Conservation (phyloP, 345 rosid genomes). For the Pseudoturritis turrita region DNA sequence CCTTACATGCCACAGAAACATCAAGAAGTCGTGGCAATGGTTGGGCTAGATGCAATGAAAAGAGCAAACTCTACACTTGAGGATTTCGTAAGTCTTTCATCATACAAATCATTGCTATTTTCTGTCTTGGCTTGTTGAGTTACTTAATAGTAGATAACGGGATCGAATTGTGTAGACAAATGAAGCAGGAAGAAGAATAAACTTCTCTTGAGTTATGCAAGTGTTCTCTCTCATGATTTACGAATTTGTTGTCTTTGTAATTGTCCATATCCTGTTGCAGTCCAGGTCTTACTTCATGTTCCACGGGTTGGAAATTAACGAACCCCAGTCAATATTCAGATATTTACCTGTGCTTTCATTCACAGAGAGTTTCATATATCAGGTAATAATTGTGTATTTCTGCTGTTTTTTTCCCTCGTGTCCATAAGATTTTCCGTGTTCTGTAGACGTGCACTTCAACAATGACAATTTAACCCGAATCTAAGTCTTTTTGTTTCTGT, state of each 20-base stretch:
- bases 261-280: conserved; percentile 37
- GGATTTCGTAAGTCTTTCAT: conserved; percentile 63
- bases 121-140: conserved; percentile 1
- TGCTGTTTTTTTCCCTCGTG: not conserved
- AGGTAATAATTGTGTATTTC: conserved; percentile 41
- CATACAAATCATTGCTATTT: not conserved
- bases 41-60: conserved; percentile 79
- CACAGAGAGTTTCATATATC: conserved; percentile 80
- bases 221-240: not conserved
- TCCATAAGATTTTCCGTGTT: not conserved
- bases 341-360: conserved; percentile 73
- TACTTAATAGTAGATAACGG: not conserved
- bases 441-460: not conserved
- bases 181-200: not conserved
- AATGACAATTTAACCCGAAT: not conserved
- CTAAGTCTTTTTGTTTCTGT: conserved; percentile 33
- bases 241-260: not conserved
- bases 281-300: conserved; percentile 97
- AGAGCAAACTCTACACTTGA: conserved; percentile 91
- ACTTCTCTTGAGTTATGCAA: not conserved
- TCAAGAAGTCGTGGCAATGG: conserved; percentile 34
- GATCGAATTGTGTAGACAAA: not conserved
- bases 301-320: conserved; percentile 60
- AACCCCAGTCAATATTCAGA: conserved; percentile 52
- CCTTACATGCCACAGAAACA: conserved; percentile 1